Evolutionary conservation across 208 protist species (phyloP).

Genomic region (Trypanosoma boissoni): DNA sequence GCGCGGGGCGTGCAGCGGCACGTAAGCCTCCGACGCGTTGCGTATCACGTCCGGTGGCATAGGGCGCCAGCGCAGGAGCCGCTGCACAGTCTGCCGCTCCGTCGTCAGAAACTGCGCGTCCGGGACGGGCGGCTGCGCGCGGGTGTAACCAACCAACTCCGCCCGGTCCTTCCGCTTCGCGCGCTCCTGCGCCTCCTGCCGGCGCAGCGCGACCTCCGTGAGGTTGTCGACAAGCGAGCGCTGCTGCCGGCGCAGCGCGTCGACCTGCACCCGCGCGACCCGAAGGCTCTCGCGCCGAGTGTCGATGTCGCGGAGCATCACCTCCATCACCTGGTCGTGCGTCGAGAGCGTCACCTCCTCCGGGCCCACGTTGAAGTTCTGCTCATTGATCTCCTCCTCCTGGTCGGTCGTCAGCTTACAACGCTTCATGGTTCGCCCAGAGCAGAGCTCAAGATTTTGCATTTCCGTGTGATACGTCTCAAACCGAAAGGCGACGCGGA

Average conservation of each 20-base stretch:
- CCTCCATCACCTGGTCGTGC: constrained; percentile 87
- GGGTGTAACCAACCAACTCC: constrained; percentile 49
- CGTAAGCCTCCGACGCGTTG: constrained; percentile 25
- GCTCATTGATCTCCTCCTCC: constrained; percentile 78
- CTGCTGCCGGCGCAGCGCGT: constrained; percentile 71
- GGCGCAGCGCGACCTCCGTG: constrained; percentile 64
- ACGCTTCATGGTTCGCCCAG: constrained; percentile 50
- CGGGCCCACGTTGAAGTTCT: constrained; percentile 42
- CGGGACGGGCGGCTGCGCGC: constrained; percentile 18
- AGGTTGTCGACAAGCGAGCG: constrained; percentile 81
- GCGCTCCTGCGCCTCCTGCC: constrained; percentile 52
- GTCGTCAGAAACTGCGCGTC: constrained; percentile 34
- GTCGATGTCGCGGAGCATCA: constrained; percentile 82
- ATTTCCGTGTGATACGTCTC: constrained; percentile 93
- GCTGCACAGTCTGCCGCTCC: constrained; percentile 58
- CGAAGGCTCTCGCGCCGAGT: constrained; percentile 56
- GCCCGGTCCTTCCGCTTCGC: constrained; percentile 26
- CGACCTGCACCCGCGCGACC: constrained; percentile 43
- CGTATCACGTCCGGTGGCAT: constrained; percentile 53
- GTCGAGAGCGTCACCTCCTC: constrained; percentile 78
- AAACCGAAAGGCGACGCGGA: constrained; percentile 91
- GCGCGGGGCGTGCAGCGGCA: constrained; percentile 31
- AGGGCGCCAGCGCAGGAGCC: constrained; percentile 74
- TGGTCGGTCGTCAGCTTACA: constrained; percentile 81
- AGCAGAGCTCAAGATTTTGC: constrained; percentile 74